Conservation (phyloP, 1,139 yeast genomes). For the Meyerozyma athensensis region DNA sequence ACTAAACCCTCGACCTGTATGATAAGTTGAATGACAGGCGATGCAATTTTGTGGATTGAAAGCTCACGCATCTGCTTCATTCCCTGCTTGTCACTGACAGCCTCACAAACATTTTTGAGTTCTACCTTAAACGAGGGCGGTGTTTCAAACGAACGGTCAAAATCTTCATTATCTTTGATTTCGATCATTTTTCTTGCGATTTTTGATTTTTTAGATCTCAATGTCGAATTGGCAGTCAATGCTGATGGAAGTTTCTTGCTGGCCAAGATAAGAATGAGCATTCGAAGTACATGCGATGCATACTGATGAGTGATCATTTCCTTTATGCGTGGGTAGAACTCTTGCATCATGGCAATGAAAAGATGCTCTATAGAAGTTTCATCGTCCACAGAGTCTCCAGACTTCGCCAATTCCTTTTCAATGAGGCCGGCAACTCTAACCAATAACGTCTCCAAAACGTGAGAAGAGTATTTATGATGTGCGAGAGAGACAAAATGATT, state of each 20-base stretch:
- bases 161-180: slow-evolving; percentile 71
- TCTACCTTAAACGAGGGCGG: slow-evolving; percentile 70
- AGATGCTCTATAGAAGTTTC: slow-evolving; percentile 58
- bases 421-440: slow-evolving; percentile 72
- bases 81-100: slow-evolving; percentile 37
- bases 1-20: slow-evolving; percentile 80
- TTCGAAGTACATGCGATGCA: slow-evolving; percentile 82
- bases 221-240: slow-evolving; percentile 63
- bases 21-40: slow-evolving; percentile 81
- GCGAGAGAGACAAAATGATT: slow-evolving; percentile 74
- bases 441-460: slow-evolving; percentile 82
- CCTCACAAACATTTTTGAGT: slow-evolving; percentile 41
- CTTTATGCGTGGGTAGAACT: slow-evolving; percentile 55
- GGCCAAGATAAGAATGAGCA: slow-evolving; percentile 63
- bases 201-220: slow-evolving; percentile 82
- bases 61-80: slow-evolving; percentile 56
- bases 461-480: slow-evolving; percentile 89
- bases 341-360: slow-evolving; percentile 61
- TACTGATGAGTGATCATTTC: slow-evolving; percentile 70
- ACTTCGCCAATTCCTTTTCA: slow-evolving; percentile 55
- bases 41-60: slow-evolving; percentile 75
- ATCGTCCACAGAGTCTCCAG: slow-evolving; percentile 24
- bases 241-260: slow-evolving; percentile 82
- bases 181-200: slow-evolving; percentile 93
- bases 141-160: slow-evolving; percentile 60